Percentiles rank a stretch among this genome's conserved stretches.
Evolutionary conservation across 495 filamentous ascomycete species (phyloP).

Genomic region (Aspergillus sclerotiicarbonarius): DNA sequence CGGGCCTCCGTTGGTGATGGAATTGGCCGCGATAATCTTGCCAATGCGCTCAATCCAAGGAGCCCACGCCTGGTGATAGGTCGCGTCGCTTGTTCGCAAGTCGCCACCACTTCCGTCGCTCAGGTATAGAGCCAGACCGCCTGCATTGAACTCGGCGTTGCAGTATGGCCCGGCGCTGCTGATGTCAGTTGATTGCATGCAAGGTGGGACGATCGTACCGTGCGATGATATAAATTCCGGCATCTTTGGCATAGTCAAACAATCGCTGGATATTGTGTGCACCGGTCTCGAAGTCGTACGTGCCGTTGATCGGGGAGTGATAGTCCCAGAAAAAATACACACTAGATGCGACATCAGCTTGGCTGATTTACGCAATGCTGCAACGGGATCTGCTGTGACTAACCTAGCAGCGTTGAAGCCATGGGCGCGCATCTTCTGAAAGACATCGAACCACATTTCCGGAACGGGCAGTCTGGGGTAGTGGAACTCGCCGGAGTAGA

Average conservation of each 20-base stretch:
- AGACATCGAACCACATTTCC: constrained; percentile 59
- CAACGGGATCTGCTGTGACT: no score
- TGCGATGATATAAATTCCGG: constrained; percentile 69
- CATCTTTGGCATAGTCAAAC: constrained; percentile 55
- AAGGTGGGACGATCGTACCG: constrained; percentile 18
- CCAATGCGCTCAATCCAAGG: constrained; percentile 30
- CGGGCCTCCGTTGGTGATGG: constrained; percentile 52
- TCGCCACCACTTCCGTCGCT: constrained; percentile 43
- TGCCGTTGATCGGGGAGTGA: constrained; percentile 47
- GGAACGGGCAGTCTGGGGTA: constrained; percentile 57
- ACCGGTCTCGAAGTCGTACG: constrained; percentile 55
- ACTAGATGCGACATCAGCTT: constrained; percentile 26
- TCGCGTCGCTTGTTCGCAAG: constrained; percentile 49
- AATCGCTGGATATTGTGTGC: constrained; percentile 53
- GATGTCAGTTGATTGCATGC: no score
- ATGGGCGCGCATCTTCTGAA: constrained; percentile 60
- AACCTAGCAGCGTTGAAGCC: constrained; percentile 52
- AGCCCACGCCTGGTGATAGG: constrained; percentile 31
- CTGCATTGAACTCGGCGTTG: constrained; percentile 60
- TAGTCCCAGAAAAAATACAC: constrained; percentile 56
- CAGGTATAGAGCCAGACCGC: constrained; percentile 61
- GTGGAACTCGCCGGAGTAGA: constrained; percentile 60
- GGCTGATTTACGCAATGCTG: no score
- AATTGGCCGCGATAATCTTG: constrained; percentile 46
- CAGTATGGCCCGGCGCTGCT: constrained; percentile 56